Percentiles rank a stretch among this genome's conserved stretches.
phyloP scores from a whole-genome alignment of 2,329 filamentous ascomycete species.

The Aspergillus ibericus region DNA sequence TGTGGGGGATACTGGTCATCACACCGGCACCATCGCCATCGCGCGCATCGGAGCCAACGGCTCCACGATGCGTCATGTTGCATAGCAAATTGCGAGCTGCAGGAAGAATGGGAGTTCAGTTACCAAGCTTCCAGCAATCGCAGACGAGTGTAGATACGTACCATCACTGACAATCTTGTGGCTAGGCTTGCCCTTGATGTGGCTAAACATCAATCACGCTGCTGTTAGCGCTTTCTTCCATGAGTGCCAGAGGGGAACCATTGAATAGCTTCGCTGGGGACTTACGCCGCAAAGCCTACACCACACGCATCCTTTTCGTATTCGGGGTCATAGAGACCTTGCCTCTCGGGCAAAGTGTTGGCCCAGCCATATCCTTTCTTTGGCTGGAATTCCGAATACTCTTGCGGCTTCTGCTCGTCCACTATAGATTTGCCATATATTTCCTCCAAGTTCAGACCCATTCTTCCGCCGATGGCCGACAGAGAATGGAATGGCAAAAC shows the following conservation, averaged over 20 bases:
- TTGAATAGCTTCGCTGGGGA: slow-evolving; percentile 20
- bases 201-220: slow-evolving; percentile 54
- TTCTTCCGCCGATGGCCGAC: slow-evolving; percentile 49
- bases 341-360: slow-evolving; percentile 91
- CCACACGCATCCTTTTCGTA: slow-evolving; percentile 99
- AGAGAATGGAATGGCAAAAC: slow-evolving; percentile 36
- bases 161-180: slow-evolving; percentile 99
- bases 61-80: slow-evolving; percentile 99
- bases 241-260: neutral
- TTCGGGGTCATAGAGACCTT: slow-evolving; percentile 95
- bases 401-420: slow-evolving; percentile 44
- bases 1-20: slow-evolving; percentile 98
- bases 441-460: slow-evolving; percentile 52
- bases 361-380: slow-evolving; percentile 83
- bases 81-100: slow-evolving; percentile 88
- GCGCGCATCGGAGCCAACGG: slow-evolving; percentile 94
- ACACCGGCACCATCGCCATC: slow-evolving; percentile 98
- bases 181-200: slow-evolving; percentile 95
- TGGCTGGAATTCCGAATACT: slow-evolving; percentile 56
- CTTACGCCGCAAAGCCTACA: slow-evolving; percentile 97
- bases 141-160: slow-evolving; percentile 49
- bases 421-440: slow-evolving; percentile 49
- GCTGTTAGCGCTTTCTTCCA: slow-evolving; percentile 8
- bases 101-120: slow-evolving; percentile 33
- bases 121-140: neutral